Evolutionary conservation across 768 basidiomycete species (phyloP).

Genomic region (Lactarius pseudohatsudake): DNA sequence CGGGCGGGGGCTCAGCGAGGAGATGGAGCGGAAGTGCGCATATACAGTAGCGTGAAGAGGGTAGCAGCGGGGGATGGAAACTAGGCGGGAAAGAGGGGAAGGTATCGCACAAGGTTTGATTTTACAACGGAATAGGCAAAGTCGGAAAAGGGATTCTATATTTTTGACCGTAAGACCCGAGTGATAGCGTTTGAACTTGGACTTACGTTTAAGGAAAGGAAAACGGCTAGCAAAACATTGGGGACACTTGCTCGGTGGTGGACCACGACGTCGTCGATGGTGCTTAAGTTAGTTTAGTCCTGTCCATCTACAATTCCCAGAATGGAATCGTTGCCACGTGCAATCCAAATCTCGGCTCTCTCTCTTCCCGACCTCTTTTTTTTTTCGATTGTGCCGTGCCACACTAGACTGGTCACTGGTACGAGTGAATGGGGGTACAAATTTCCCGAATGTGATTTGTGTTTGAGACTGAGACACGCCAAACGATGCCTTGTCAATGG

Average conservation of each 20-base stretch:
- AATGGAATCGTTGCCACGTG: not conserved
- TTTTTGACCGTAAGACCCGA: not conserved
- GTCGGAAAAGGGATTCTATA: slow-evolving; percentile 8
- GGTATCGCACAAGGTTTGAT: slow-evolving; percentile 25
- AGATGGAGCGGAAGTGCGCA: slow-evolving; percentile 5
- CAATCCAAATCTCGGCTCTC: not conserved
- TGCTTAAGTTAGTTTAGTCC: not conserved
- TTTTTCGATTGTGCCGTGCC: not conserved
- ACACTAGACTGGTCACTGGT: too few relatives aligned
- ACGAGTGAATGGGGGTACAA: not conserved
- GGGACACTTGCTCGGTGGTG: too few relatives aligned
- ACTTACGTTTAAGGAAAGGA: not conserved
- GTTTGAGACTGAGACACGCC: not conserved
- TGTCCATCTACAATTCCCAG: not conserved
- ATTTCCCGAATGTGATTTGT: not conserved
- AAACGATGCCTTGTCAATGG: not conserved
- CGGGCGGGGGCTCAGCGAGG: slow-evolving; percentile 25
- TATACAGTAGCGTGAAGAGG: slow-evolving; percentile 11
- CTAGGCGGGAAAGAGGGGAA: not conserved
- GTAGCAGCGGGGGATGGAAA: slow-evolving; percentile 1
- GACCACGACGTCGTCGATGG: not conserved
- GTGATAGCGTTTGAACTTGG: not conserved
- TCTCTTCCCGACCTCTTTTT: not conserved
- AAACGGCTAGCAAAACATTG: slow-evolving; percentile 16
- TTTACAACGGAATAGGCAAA: slow-evolving; percentile 14